phyloP scores from a whole-genome alignment of 2,329 filamentous ascomycete genomes.

The Sporothrix curviconia region DNA sequence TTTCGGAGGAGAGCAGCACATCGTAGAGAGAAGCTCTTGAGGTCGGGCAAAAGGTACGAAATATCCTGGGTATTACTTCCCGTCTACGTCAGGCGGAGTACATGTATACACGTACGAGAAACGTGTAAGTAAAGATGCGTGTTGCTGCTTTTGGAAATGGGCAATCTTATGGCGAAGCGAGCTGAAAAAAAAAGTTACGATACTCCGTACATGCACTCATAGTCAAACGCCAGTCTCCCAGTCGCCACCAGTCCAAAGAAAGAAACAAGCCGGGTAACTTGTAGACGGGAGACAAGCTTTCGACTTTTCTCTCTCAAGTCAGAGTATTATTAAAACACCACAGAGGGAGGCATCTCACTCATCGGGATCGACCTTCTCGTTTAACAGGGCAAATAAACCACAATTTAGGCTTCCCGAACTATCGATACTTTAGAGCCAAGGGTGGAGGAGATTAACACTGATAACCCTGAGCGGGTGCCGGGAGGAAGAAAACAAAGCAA shows the following conservation, averaged over 20 bases:
- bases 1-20: no score
- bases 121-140: slow-evolving; percentile 4
- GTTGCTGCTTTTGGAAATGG: slow-evolving; percentile 2
- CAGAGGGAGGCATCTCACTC: neutral
- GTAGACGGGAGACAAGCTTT: neutral
- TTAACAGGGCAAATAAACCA: neutral
- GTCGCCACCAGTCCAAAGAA: no score
- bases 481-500: neutral
- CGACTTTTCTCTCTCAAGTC: neutral
- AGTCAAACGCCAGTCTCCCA: no score
- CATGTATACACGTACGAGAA: no score
- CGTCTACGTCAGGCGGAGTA: no score
- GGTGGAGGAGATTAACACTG: slow-evolving; percentile 11
- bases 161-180: slow-evolving; percentile 1
- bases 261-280: neutral
- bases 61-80: no score
- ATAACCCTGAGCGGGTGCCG: neutral
- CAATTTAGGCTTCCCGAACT: slow-evolving; percentile 7
- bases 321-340: neutral
- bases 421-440: slow-evolving; percentile 10
- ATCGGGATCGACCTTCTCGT: neutral
- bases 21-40: no score
- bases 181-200: neutral
- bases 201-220: no score
- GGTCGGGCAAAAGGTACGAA: no score